Base-by-base conservation (phyloP, 2,329 filamentous ascomycete species). In the Curvularia sp. region DNA sequence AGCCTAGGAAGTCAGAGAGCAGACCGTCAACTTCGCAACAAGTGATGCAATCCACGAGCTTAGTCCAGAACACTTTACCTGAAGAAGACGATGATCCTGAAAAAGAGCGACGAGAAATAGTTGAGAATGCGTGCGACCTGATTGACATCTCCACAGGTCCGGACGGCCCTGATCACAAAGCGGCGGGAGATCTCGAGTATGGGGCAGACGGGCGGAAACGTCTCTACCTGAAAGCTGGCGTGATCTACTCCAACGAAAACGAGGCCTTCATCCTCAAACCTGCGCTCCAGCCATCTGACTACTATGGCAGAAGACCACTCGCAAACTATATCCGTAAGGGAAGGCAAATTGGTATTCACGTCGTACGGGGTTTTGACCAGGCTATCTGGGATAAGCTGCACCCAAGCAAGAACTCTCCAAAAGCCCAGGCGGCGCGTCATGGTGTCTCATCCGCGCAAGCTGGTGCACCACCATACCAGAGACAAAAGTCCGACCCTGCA, bases 281-380 rank as follows among this genome's bases (percentile, higher is more conserved):
- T 9, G 94, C 87, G 63, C 82, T 97, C 5, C 88, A 91, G 60
- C 93, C 94, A 1, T 97, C 94, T 0, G 87, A 87, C 18, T 93
- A 96, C 66, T 93, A 96, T 69, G 90, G 91, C 10, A 85, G 95
- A 63, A 86, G 87, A 49, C 95, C 95, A 0, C 82, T 97, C 3
- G 85, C 88, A 41, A 93, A 94, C 48, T 83, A 83, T 68, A 95
- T 98, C 55, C 86, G 90, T 65, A 97, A 91, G 77, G 93, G 92
- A 0, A 80, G 89, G 50, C 88, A 88, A 6, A 88, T 99, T 53
- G 95, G 95, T 0, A 87, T 97, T 13, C 88, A 90, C 3, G 90
- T 98, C n/a, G 85, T 96, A 15, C 88, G 95, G 57, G 95, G 95
- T 0, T 99, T 99, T 69, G 88, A 96, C 74, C 86, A 89, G 63